Evolutionary conservation across 192 early-diverging fungal genomes (phyloP).

Genomic region (Phlyctochytrium planicorne): DNA sequence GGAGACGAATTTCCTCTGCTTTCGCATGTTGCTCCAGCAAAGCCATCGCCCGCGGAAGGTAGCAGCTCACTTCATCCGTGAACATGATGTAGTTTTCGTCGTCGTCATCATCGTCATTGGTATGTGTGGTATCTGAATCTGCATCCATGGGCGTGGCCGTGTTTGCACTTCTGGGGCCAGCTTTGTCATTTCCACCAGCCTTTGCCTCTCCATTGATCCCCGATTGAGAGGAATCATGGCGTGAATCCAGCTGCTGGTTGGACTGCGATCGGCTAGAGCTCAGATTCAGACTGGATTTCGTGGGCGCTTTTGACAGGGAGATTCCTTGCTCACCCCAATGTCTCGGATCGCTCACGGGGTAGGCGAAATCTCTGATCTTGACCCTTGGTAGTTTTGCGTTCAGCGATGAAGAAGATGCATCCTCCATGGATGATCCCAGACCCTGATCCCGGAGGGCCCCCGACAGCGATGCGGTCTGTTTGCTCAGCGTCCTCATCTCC

Average conservation of each 20-base stretch:
- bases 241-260: neutral
- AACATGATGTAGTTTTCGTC: neutral
- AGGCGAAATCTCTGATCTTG: slow-evolving; percentile 1
- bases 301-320: neutral
- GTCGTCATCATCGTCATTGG: slow-evolving; percentile 1
- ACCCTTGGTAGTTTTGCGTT: neutral
- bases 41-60: neutral
- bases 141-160: neutral
- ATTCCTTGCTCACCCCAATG: slow-evolving; percentile 2
- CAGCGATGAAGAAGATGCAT: neutral
- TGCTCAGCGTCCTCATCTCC: neutral
- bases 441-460: too few species aligned
- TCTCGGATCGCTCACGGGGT: neutral
- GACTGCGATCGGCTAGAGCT: neutral
- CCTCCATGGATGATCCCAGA: too few species aligned
- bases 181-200: neutral
- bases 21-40: neutral
- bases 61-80: neutral
- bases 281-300: neutral
- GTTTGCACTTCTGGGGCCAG: neutral
- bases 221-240: neutral
- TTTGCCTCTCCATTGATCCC: neutral
- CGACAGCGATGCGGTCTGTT: neutral
- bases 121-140: neutral
- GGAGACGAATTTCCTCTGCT: neutral